Evolutionary conservation across 2,329 filamentous ascomycete genomes (phyloP).

Genomic region (Colletotrichum orchidophilum): DNA sequence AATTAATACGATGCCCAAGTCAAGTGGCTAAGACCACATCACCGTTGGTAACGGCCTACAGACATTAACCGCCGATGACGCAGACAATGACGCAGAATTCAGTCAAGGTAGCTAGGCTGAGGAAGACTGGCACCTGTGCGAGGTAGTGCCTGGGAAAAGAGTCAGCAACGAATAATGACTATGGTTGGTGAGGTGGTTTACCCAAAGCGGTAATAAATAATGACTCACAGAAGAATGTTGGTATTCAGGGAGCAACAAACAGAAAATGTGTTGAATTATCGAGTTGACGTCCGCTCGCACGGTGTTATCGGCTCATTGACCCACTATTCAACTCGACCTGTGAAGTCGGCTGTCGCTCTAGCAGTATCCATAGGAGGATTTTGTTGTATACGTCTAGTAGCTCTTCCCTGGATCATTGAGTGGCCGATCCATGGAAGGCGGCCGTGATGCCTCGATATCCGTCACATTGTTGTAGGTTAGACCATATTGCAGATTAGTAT

Average conservation of each 20-base stretch:
- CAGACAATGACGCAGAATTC: slow-evolving; percentile 72
- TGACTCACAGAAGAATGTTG: slow-evolving; percentile 53
- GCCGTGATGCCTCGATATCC: slow-evolving; percentile 9
- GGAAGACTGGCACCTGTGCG: slow-evolving; percentile 66
- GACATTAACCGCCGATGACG: slow-evolving; percentile 68
- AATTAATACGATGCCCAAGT: slow-evolving; percentile 70
- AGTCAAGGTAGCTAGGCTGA: slow-evolving; percentile 70
- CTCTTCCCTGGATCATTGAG: background rate
- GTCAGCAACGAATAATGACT: slow-evolving; percentile 11
- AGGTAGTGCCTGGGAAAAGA: slow-evolving; percentile 56
- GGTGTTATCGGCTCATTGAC: slow-evolving; percentile 54
- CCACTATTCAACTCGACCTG: slow-evolving; percentile 51
- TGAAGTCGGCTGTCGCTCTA: background rate
- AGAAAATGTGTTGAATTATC: slow-evolving; percentile 56
- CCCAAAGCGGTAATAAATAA: slow-evolving; percentile 60
- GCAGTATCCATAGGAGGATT: background rate
- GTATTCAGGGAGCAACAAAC: slow-evolving; percentile 59
- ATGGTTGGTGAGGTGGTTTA: slow-evolving; percentile 39
- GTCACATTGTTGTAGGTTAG: background rate
- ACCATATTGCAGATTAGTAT: background rate
- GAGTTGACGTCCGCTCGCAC: slow-evolving; percentile 50
- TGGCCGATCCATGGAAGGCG: background rate
- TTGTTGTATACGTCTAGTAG: background rate
- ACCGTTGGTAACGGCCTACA: slow-evolving; percentile 62
- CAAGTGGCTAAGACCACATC: slow-evolving; percentile 56